Conservation (phyloP, 768 basidiomycete genomes). For the Cystofilobasidium macerans region DNA sequence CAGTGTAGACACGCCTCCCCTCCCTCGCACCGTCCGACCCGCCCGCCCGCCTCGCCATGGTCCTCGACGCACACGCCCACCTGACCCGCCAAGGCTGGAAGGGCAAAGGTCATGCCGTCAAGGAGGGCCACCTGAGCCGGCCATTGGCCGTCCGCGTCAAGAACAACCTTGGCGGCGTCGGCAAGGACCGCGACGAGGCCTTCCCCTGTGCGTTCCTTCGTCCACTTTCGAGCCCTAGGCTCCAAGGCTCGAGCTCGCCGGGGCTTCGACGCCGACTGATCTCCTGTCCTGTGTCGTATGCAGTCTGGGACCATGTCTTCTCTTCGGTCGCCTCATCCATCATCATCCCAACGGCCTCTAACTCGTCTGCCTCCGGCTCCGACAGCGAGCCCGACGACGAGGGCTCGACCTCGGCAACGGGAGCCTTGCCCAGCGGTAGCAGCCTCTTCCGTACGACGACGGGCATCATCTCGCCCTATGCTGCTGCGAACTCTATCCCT, state of each 20-base stretch:
- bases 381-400: neutral
- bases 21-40: too few species aligned
- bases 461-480: slow-evolving; percentile 61
- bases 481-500: slow-evolving; percentile 48
- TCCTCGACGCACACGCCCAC: slow-evolving; percentile 40
- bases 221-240: neutral
- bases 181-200: slow-evolving; percentile 86
- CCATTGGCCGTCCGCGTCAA: slow-evolving; percentile 75
- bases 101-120: slow-evolving; percentile 55
- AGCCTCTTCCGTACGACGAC: slow-evolving; percentile 48
- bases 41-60: slow-evolving; percentile 6
- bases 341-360: slow-evolving; percentile 49
- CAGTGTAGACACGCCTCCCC: too few species aligned
- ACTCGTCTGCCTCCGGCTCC: slow-evolving; percentile 23
- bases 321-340: slow-evolving; percentile 72
- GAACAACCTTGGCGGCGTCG: slow-evolving; percentile 70
- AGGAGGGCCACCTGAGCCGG: slow-evolving; percentile 62
- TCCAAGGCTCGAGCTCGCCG: neutral
- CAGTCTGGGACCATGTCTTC: slow-evolving; percentile 85
- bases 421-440: slow-evolving; percentile 14
- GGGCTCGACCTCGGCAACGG: slow-evolving; percentile 9
- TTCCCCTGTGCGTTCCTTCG: slow-evolving; percentile 54
- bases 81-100: slow-evolving; percentile 76
- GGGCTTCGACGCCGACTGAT: neutral
- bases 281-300: neutral